Evolutionary conservation across 164 flowering plant genomes (phyloP).

Genomic region (Vitis rotundifolia): DNA sequence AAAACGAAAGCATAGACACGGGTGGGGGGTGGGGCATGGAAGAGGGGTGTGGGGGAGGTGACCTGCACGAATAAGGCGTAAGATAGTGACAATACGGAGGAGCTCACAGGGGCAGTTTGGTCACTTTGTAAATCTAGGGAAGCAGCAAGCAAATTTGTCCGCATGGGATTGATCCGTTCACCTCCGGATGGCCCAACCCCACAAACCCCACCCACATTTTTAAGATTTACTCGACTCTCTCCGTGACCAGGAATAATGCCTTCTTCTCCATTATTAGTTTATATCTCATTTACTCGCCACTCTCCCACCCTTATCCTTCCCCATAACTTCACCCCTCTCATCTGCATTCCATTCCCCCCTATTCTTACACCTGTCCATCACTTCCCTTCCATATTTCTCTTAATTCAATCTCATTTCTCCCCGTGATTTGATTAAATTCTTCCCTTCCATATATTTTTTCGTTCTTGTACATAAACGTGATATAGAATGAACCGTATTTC

Average conservation of each 20-base stretch:
- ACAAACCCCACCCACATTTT: no score
- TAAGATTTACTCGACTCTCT: not conserved
- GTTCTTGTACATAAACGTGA: no score
- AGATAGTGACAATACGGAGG: slow-evolving; percentile 18
- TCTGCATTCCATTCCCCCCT: not conserved
- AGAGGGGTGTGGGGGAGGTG: slow-evolving; percentile 10
- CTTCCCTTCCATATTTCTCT: no score
- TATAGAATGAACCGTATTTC: no score
- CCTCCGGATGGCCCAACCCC: no score
- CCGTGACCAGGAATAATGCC: slow-evolving; percentile 6
- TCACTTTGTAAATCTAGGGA: slow-evolving; percentile 10
- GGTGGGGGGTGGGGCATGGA: not conserved
- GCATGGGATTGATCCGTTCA: not conserved
- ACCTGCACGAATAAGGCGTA: slow-evolving; percentile 11
- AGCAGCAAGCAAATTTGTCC: slow-evolving; percentile 6
- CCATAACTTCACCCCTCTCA: not conserved
- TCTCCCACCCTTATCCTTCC: no score
- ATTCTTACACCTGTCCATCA: no score
- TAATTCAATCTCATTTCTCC: no score
- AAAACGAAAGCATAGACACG: slow-evolving; percentile 21
- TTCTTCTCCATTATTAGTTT: not conserved
- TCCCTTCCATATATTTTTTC: no score
- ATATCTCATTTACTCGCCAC: not conserved
- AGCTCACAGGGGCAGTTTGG: not conserved
- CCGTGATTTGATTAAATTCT: no score